Conservation (phyloP, 805 yeast genomes). For the Hanseniaspora guilliermondii region DNA sequence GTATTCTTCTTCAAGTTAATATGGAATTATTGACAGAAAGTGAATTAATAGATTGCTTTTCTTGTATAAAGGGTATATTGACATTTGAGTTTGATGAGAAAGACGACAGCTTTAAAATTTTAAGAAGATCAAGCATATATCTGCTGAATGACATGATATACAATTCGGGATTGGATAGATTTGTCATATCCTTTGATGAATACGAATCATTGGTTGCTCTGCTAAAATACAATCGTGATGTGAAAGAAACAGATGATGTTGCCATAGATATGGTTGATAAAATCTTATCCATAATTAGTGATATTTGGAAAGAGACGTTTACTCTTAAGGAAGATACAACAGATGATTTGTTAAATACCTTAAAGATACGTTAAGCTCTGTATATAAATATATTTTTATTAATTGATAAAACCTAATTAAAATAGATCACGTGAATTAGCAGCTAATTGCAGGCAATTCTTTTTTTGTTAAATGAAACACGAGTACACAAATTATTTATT, state of each 20-base stretch:
- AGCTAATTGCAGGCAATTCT: not conserved
- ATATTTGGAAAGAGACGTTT: conserved; percentile 16
- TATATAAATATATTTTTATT: not conserved
- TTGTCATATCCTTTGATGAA: conserved; percentile 31
- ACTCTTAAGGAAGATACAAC: conserved; percentile 3
- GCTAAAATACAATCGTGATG: conserved; percentile 32
- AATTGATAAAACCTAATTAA: not conserved
- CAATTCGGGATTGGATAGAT: conserved; percentile 34
- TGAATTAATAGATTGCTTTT: conserved; percentile 47
- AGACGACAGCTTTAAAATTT: conserved; percentile 32
- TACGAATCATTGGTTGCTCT: conserved; percentile 33
- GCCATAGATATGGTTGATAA: conserved; percentile 46
- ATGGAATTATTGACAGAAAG: conserved; percentile 38
- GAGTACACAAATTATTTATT: not conserved
- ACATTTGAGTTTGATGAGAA: conserved; percentile 41
- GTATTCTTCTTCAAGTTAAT: conserved; percentile 48
- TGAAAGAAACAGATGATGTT: conserved; percentile 44
- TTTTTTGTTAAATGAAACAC: not conserved
- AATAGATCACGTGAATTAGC: not conserved
- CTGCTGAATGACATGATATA: conserved; percentile 49
- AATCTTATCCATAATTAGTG: conserved; percentile 25
- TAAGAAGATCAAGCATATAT: conserved; percentile 67
- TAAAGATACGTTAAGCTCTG: not conserved
- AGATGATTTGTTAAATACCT: conserved; percentile 4
- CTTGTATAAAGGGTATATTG: conserved; percentile 66